These are phyloP conservation scores for Acanthamoeba healyi DNA, from an alignment of 208 protist genomes.

Conservation along the genomic window DNA sequence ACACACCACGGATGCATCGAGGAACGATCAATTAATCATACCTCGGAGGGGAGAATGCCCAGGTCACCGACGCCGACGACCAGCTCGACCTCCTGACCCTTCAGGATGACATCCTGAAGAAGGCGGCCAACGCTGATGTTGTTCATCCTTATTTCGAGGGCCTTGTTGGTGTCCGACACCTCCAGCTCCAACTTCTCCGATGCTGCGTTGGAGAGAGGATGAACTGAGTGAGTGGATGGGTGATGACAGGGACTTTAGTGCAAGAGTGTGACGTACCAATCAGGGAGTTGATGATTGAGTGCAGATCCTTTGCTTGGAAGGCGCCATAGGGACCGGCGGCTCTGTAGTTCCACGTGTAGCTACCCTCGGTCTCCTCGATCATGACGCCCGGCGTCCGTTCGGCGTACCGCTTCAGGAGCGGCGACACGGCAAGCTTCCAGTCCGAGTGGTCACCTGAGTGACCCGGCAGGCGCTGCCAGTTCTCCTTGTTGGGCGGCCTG, in stretches of 20 bases:
- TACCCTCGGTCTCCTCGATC: constrained; percentile 40
- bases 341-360: constrained; percentile 67
- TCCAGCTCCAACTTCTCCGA: constrained; percentile 11
- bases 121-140: constrained; percentile 21
- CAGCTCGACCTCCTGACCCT: neutral
- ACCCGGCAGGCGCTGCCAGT: constrained; percentile 48
- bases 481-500: constrained; percentile 42
- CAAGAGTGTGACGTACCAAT: neutral
- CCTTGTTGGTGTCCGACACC: constrained; percentile 59
- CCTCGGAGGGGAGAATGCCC: constrained; percentile 25
- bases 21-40: neutral
- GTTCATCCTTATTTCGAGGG: constrained; percentile 39
- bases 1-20: neutral
- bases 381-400: constrained; percentile 36
- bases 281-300: constrained; percentile 41
- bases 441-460: neutral
- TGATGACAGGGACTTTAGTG: neutral
- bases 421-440: constrained; percentile 18
- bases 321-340: constrained; percentile 40
- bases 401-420: constrained; percentile 65
- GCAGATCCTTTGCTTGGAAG: constrained; percentile 49
- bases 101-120: neutral
- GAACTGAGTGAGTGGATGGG: neutral
- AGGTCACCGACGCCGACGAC: constrained; percentile 23
- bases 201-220: neutral